These are phyloP conservation scores for Aureobasidium sp. DNA, from an alignment of 2,329 filamentous ascomycete species.

Conservation along the genomic window DNA sequence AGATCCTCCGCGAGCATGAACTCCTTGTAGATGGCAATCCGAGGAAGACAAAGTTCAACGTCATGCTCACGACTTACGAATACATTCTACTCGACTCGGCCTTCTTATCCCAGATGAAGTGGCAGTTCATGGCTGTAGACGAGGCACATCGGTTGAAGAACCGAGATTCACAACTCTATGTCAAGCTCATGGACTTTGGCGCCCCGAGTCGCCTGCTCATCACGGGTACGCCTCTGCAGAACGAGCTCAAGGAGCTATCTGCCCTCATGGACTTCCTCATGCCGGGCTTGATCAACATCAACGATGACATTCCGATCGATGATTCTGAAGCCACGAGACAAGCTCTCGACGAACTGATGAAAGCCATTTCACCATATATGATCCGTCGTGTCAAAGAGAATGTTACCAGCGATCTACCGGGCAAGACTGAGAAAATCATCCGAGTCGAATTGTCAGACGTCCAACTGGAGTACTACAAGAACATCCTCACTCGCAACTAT, in stretches of 20 bases:
- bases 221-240: conserved; percentile 95
- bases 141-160: conserved; percentile 98
- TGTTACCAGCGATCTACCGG: conserved; percentile 90
- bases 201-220: conserved; percentile 86
- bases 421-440: conserved; percentile 98
- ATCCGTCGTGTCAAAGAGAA: conserved; percentile 94
- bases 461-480: conserved; percentile 97
- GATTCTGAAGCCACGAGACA: conserved; percentile 69
- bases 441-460: conserved; percentile 94
- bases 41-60: conserved; percentile 90
- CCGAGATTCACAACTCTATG: conserved; percentile 86
- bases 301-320: conserved; percentile 81
- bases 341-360: conserved; percentile 80
- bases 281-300: conserved; percentile 85
- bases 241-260: conserved; percentile 86
- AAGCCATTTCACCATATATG: conserved; percentile 87
- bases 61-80: conserved; percentile 95
- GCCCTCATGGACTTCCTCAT: conserved; percentile 94
- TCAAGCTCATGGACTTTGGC: conserved; percentile 76
- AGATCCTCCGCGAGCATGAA: conserved; percentile 84
- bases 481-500: conserved; percentile 95
- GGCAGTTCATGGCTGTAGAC: conserved; percentile 94
- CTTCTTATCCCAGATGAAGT: conserved; percentile 85
- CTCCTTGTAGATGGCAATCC: conserved; percentile 78
- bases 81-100: conserved; percentile 82